Evolutionary conservation across 495 filamentous ascomycete species (phyloP).

Genomic region (Podospora conica): DNA sequence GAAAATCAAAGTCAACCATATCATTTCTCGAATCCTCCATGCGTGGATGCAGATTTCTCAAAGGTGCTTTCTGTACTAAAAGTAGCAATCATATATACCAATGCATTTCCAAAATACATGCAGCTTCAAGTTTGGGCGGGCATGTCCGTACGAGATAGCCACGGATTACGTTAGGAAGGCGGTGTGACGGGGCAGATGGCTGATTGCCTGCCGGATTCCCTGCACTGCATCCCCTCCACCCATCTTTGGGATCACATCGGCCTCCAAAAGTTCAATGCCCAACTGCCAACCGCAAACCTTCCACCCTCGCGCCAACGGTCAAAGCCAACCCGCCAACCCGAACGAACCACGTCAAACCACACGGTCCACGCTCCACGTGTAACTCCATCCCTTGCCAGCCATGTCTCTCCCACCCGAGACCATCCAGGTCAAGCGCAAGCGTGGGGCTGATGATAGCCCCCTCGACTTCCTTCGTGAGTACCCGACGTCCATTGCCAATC

Average conservation of each 20-base stretch:
- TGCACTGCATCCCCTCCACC: neutral
- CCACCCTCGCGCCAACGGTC: neutral
- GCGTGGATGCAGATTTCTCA: neutral
- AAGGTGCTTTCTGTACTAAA: too few species aligned
- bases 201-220: neutral
- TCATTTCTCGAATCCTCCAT: neutral
- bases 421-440: conserved; percentile 52
- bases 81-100: too few species aligned
- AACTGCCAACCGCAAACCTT: neutral
- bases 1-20: neutral
- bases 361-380: neutral
- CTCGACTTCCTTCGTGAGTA: conserved; percentile 48
- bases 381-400: conserved; percentile 31
- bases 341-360: conserved; percentile 2
- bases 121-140: too few species aligned
- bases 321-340: neutral
- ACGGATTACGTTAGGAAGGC: too few species aligned
- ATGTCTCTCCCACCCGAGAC: conserved; percentile 39
- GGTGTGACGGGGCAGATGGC: neutral
- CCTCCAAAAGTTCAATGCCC: neutral
- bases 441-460: conserved; percentile 43
- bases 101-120: too few species aligned
- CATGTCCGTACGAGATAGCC: too few species aligned
- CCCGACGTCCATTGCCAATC: neutral
- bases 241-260: neutral